phyloP scores from a whole-genome alignment of 768 basidiomycete genomes.

The Agrocybe chaxingu region DNA sequence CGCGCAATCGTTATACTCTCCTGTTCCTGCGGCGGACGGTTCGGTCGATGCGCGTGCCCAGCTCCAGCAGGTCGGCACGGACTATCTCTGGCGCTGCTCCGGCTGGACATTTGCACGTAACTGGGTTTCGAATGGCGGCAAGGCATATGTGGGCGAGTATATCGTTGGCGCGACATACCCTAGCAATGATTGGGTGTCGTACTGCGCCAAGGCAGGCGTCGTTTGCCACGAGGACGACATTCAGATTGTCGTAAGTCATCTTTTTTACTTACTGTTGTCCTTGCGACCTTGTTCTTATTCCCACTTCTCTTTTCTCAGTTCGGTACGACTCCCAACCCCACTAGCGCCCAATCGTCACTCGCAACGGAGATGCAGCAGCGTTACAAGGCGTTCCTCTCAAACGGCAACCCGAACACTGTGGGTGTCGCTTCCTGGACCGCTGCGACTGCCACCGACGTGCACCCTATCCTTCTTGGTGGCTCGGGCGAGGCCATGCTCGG shows the following conservation, averaged over 20 bases:
- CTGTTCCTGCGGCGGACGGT: constrained; percentile 23
- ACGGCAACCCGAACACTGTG: constrained; percentile 58
- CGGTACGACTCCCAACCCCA: constrained; percentile 58
- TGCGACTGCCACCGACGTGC: constrained; percentile 48
- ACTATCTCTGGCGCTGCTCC: constrained; percentile 68
- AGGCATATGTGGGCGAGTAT: constrained; percentile 65
- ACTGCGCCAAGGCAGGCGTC: constrained; percentile 51
- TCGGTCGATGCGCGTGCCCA: constrained; percentile 51
- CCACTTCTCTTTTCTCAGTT: constrained; percentile 25
- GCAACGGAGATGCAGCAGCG: constrained; percentile 65
- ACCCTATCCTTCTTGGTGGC: constrained; percentile 62
- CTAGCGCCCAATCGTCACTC: constrained; percentile 52
- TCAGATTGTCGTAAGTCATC: constrained; percentile 59
- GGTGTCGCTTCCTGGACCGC: constrained; percentile 51
- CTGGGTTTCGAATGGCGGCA: constrained; percentile 64
- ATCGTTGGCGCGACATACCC: constrained; percentile 70
- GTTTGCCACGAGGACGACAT: constrained; percentile 87
- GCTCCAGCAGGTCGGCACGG: constrained; percentile 59
- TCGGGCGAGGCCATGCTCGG: constrained; percentile 47
- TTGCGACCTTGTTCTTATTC: constrained; percentile 1
- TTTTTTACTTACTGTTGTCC: constrained; percentile 1
- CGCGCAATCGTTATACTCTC: constrained; percentile 45
- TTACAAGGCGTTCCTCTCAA: constrained; percentile 63
- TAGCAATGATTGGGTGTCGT: constrained; percentile 51
- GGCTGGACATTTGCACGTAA: constrained; percentile 67